A percentile compares a stretch with the other conserved stretches of the same genome.
phyloP scores from a whole-genome alignment of 371 early-diverging fungal genomes.

The Conidiobolus incongruus region DNA sequence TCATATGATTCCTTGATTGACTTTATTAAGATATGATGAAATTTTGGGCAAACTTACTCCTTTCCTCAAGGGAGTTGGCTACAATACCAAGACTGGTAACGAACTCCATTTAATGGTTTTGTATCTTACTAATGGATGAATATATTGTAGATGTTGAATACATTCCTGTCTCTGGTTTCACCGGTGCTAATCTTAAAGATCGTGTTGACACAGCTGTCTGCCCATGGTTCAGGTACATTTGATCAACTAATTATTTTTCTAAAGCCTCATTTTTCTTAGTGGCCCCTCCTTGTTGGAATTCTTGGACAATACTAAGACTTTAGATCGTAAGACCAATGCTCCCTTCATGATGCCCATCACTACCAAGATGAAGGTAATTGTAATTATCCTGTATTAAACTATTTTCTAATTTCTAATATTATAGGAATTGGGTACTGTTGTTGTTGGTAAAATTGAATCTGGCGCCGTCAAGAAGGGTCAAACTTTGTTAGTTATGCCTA shows the following conservation, averaged over 20 bases:
- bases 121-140: not conserved
- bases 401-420: slow-evolving; percentile 3
- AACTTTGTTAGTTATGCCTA: slow-evolving; percentile 73
- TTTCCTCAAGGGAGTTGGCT: slow-evolving; percentile 78
- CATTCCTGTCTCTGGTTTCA: slow-evolving; percentile 88
- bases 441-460: slow-evolving; percentile 89
- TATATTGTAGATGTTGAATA: slow-evolving; percentile 39
- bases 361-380: slow-evolving; percentile 62
- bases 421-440: slow-evolving; percentile 87
- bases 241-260: not conserved
- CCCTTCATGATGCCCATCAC: slow-evolving; percentile 85
- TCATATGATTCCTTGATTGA: not conserved
- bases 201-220: slow-evolving; percentile 29
- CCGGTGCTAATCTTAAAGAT: slow-evolving; percentile 90
- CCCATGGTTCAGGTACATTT: slow-evolving; percentile 38
- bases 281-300: slow-evolving; percentile 87
- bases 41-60: slow-evolving; percentile 58
- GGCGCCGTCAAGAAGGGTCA: slow-evolving; percentile 76
- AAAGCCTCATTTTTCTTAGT: slow-evolving; percentile 4
- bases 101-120: not conserved
- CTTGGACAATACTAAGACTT: slow-evolving; percentile 54
- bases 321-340: slow-evolving; percentile 61
- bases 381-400: not conserved
- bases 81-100: slow-evolving; percentile 53
- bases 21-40: slow-evolving; percentile 55